Evolutionary conservation across 1,139 yeast genomes (phyloP).

Genomic region (Blastobotrys petasosporus): DNA sequence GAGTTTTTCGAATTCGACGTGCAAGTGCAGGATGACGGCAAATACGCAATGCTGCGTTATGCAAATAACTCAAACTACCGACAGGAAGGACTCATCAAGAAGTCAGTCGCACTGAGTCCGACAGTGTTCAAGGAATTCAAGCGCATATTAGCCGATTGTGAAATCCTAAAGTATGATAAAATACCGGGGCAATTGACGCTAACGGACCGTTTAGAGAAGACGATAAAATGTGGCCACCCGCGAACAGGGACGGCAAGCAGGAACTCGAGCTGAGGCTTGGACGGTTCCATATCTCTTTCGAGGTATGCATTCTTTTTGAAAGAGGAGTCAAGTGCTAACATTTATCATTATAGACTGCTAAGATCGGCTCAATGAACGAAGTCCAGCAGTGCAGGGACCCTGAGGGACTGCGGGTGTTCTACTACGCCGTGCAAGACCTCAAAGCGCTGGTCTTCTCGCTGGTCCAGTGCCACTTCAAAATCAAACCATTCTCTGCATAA

Average conservation of each 20-base stretch:
- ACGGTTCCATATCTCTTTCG: conserved; percentile 35
- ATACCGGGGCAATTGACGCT: not conserved
- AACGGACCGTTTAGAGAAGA: conserved; percentile 29
- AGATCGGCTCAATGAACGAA: conserved; percentile 39
- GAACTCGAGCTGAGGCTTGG: conserved; percentile 41
- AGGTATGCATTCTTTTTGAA: conserved; percentile 21
- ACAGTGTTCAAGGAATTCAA: conserved; percentile 35
- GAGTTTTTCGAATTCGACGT: conserved; percentile 44
- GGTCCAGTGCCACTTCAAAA: conserved; percentile 38
- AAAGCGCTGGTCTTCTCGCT: conserved; percentile 42
- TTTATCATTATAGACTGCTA: conserved; percentile 33
- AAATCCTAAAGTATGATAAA: conserved; percentile 32
- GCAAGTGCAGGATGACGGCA: conserved; percentile 31
- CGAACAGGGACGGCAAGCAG: conserved; percentile 40
- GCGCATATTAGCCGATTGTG: conserved; percentile 36
- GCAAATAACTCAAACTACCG: conserved; percentile 45
- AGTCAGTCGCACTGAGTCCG: conserved; percentile 36
- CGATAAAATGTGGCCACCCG: conserved; percentile 41
- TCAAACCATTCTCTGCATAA: conserved; percentile 2
- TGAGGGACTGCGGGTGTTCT: conserved; percentile 41
- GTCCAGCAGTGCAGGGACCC: conserved; percentile 40
- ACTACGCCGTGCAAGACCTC: conserved; percentile 41
- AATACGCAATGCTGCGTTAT: conserved; percentile 37
- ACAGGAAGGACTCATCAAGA: conserved; percentile 39
- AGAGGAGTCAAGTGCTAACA: not conserved